phyloP scores from a whole-genome alignment of 495 filamentous ascomycete genomes.

The Rostrohypoxylon terebratum region DNA sequence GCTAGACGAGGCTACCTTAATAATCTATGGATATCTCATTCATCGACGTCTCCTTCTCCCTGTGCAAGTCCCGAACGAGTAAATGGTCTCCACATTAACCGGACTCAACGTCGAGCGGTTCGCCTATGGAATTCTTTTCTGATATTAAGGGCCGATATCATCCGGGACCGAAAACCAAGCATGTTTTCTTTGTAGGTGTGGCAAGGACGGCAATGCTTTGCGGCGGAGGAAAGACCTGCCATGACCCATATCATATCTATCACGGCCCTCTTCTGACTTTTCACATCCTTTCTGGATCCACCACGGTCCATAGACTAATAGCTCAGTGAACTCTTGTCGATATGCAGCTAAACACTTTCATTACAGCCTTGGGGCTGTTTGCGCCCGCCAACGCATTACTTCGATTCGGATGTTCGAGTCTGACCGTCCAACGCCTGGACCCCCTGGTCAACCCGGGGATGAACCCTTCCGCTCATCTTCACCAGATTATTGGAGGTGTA shows the following conservation, averaged over 20 bases:
- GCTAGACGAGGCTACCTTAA: constrained; percentile 4
- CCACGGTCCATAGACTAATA: constrained; percentile 1
- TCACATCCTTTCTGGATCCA: background rate
- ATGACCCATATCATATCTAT: constrained; percentile 37
- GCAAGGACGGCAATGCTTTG: constrained; percentile 40
- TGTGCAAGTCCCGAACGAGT: constrained; percentile 36
- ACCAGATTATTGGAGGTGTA: constrained; percentile 64
- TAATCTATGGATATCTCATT: constrained; percentile 10
- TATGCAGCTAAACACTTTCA: constrained; percentile 57
- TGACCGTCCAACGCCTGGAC: constrained; percentile 16
- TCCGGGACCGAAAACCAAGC: constrained; percentile 39
- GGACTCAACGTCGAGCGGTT: constrained; percentile 39
- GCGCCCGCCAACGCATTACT: constrained; percentile 58
- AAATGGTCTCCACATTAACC: constrained; percentile 48
- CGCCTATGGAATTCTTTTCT: constrained; percentile 45
- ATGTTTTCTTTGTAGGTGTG: constrained; percentile 25
- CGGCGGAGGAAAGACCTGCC: constrained; percentile 19
- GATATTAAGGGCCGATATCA: constrained; percentile 48
- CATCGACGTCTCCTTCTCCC: background rate
- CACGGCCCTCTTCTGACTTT: constrained; percentile 20
- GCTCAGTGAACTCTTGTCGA: constrained; percentile 3
- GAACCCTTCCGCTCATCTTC: constrained; percentile 57
- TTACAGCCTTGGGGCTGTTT: constrained; percentile 59
- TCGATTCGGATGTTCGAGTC: constrained; percentile 48
- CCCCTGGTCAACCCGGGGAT: constrained; percentile 19